A percentile compares a stretch with the other conserved stretches of the same genome.
These are phyloP conservation scores for Laburnicola sp. DNA, from an alignment of 2,329 filamentous ascomycete species.

Conservation along the genomic window DNA sequence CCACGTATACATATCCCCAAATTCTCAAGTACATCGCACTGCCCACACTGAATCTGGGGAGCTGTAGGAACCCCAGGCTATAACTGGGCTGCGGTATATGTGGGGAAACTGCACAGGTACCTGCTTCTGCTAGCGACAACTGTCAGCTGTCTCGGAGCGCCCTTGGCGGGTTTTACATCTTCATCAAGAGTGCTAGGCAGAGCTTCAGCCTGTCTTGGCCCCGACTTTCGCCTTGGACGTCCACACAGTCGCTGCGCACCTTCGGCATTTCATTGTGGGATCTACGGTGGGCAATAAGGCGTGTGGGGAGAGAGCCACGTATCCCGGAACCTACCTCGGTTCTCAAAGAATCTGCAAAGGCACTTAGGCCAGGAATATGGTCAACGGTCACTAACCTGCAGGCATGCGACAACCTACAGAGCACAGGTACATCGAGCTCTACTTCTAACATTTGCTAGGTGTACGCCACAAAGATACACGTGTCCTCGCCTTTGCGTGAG, in stretches of 20 bases:
- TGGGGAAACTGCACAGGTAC: neutral
- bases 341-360: too few species aligned
- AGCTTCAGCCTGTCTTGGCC: constrained; percentile 12
- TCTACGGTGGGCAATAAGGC: neutral
- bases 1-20: neutral
- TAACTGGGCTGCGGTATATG: neutral
- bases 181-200: constrained; percentile 12
- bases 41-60: neutral
- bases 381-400: too few species aligned
- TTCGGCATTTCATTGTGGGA: neutral
- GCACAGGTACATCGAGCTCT: too few species aligned
- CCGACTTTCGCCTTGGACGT: neutral
- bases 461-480: too few species aligned
- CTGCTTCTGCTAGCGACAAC: neutral
- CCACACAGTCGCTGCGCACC: neutral
- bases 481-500: too few species aligned
- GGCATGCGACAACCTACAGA: too few species aligned
- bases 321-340: too few species aligned
- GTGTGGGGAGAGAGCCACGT: too few species aligned
- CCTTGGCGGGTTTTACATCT: constrained; percentile 13
- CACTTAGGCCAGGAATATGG: too few species aligned
- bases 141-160: neutral
- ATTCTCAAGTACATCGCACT: constrained; percentile 4
- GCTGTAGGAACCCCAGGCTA: neutral
- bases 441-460: too few species aligned